Evolutionary conservation across 2,329 filamentous ascomycete species (phyloP).

Genomic region (Colletotrichum sp.): DNA sequence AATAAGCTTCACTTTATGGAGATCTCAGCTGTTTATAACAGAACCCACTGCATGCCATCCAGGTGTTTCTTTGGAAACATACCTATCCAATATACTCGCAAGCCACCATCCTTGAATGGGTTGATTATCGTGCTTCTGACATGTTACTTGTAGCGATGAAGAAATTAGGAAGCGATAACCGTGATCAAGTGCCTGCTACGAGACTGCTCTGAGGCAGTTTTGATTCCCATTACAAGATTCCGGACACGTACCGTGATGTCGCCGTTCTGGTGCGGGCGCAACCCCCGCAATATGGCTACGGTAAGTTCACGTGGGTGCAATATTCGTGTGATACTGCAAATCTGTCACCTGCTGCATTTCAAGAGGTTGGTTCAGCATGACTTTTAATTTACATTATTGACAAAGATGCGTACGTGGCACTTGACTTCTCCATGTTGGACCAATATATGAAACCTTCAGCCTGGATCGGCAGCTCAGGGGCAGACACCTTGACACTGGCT

Average conservation of each 20-base stretch:
- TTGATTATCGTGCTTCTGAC: neutral
- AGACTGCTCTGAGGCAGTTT: neutral
- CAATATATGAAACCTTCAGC: neutral
- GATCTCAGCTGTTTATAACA: neutral
- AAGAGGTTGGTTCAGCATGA: neutral
- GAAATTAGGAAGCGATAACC: neutral
- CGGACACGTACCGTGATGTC: neutral
- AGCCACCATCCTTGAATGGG: neutral
- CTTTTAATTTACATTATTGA: neutral
- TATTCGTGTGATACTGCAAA: neutral
- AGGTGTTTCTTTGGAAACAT: neutral
- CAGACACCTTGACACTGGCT: neutral
- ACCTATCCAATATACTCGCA: neutral
- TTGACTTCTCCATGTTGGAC: neutral
- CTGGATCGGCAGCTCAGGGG: too few species aligned
- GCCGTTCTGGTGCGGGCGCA: too few species aligned
- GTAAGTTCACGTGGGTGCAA: neutral
- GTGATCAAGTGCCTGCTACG: neutral
- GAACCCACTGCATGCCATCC: neutral
- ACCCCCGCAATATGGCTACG: neutral
- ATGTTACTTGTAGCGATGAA: neutral
- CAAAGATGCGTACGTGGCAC: neutral
- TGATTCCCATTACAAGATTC: neutral
- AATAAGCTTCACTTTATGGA: neutral
- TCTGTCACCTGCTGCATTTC: neutral